Conservation (phyloP, 2,329 filamentous ascomycete species). For the Chrysoporthe deuterocubensis region DNA sequence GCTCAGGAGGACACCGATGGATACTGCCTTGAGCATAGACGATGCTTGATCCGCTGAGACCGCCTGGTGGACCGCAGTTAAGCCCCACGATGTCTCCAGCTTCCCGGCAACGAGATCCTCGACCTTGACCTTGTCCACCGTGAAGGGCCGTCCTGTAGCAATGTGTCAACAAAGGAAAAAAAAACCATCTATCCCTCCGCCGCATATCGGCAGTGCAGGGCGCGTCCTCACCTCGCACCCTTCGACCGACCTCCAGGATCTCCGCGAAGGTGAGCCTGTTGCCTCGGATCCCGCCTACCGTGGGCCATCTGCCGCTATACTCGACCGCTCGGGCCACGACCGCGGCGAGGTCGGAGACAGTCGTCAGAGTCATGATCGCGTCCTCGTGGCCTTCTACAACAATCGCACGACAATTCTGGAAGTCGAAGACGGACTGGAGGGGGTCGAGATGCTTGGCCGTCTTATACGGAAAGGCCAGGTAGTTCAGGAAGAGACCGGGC, state of each 20-base stretch:
- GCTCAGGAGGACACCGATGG: slow-evolving; percentile 47
- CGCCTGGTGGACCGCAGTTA: slow-evolving; percentile 37
- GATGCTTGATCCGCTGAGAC: slow-evolving; percentile 42
- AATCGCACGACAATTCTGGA: slow-evolving; percentile 47
- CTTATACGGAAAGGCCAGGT: slow-evolving; percentile 54
- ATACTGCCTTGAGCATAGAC: slow-evolving; percentile 41
- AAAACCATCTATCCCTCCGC: slow-evolving; percentile 18
- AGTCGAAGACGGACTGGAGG: slow-evolving; percentile 45
- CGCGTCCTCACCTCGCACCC: slow-evolving; percentile 22
- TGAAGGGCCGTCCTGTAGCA: slow-evolving; percentile 40
- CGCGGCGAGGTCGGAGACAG: slow-evolving; percentile 46
- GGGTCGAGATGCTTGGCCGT: slow-evolving; percentile 49
- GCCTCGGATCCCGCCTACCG: slow-evolving; percentile 46
- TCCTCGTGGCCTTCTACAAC: slow-evolving; percentile 47
- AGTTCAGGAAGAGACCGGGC: slow-evolving; percentile 58
- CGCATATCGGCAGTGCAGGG: too few species aligned
- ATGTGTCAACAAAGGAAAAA: background rate
- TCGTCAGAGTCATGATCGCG: slow-evolving; percentile 48
- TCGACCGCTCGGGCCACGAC: slow-evolving; percentile 47
- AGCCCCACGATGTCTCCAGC: slow-evolving; percentile 46
- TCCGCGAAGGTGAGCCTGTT: slow-evolving; percentile 41
- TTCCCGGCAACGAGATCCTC: slow-evolving; percentile 52
- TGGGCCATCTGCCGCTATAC: slow-evolving; percentile 49
- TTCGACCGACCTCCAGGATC: slow-evolving; percentile 44
- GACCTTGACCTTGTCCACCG: slow-evolving; percentile 48